Evolutionary conservation across 805 yeast species (phyloP), one percentile per base, ranked within the genome.

Genomic region (Grigorovia transvaalensis): DNA sequence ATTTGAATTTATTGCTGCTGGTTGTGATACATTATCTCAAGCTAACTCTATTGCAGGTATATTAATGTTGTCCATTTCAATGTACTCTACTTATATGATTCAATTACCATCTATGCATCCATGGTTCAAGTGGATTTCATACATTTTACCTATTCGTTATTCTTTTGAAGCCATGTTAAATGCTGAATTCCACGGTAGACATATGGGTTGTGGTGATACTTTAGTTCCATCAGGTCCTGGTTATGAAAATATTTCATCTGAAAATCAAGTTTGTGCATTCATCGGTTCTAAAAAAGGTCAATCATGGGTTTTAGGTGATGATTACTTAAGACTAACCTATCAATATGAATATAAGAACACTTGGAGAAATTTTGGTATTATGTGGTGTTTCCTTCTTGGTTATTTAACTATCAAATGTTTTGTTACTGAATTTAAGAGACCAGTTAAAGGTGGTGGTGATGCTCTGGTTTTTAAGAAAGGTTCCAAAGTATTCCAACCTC

Each of bases 311-410:
- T 59, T 66, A 30, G 96, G 95, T 58, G 79, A 81, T 55, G 68
- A 65, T 45, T 87, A 84, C 61, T 57, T 87, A 50, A 55, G 56
- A 2, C 57, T 59, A 1, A 65, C 80, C 9, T 87, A 67, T 67
- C 61, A 67, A 47, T 88, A 82, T 71, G 60, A 62, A 20, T 80
- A 74, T 59, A 55, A 66, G 17, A 87, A 88, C 65, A 75, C 78
- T 49, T 88, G 96, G 96, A 81, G 96, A 72, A 85, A 88, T 64
- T 74, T 84, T 51, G 96, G 89, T 61, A 78, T 84, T 54, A 57
- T 78, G 54, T 63, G 80, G 62, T 88, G 77, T 2, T 82, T 63
- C 54, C 33, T 61, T 20, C 38, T 57, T 18, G 62, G 64, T 30
- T 63, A 62, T 50, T 23, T 60, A 9, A 45, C 49, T 17, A 30